Conservation (phyloP, 352 stramenopile genomes). For the Pythium aquatile region DNA sequence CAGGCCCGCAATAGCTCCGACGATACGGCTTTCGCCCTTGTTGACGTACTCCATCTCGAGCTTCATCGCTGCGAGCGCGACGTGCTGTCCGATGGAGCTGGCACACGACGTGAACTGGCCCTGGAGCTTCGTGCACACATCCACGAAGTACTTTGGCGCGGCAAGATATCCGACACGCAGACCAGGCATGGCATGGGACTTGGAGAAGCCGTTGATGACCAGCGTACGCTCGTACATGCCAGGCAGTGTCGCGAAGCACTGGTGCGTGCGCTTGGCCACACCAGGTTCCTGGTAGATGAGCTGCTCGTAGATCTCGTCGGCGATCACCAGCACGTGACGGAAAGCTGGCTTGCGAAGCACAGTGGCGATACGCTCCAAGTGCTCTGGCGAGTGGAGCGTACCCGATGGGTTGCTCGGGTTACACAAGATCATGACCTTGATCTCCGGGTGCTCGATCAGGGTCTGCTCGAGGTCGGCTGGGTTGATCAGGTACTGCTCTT, state of each 20-base stretch:
- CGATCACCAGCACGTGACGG: conserved; percentile 70
- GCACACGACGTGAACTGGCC: conserved; percentile 95
- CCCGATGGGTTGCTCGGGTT: conserved; percentile 96
- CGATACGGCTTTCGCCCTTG: conserved; percentile 52
- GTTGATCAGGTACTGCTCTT: conserved; percentile 92
- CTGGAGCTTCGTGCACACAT: conserved; percentile 91
- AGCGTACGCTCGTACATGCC: conserved; percentile 92
- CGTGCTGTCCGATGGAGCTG: conserved; percentile 90
- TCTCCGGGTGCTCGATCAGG: conserved; percentile 64
- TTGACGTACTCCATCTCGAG: conserved; percentile 74
- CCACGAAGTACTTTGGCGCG: conserved; percentile 72
- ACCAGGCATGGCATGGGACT: conserved; percentile 96
- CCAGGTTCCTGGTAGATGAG: conserved; percentile 87
- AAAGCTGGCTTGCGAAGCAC: conserved; percentile 33
- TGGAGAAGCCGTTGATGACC: conserved; percentile 96
- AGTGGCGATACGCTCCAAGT: conserved; percentile 28
- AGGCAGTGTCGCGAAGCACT: conserved; percentile 69
- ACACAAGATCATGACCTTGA: conserved; percentile 94
- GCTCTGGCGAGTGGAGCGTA: conserved; percentile 53
- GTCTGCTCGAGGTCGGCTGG: conserved; percentile 70
- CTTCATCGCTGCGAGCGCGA: conserved; percentile 87
- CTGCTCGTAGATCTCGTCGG: conserved; percentile 94
- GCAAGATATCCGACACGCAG: conserved; percentile 93
- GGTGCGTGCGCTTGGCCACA: conserved; percentile 50
- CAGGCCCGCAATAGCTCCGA: conserved; percentile 48